Conservation (phyloP, 1,284 basidiomycete genomes). For the Vanrija pseudolonga region DNA sequence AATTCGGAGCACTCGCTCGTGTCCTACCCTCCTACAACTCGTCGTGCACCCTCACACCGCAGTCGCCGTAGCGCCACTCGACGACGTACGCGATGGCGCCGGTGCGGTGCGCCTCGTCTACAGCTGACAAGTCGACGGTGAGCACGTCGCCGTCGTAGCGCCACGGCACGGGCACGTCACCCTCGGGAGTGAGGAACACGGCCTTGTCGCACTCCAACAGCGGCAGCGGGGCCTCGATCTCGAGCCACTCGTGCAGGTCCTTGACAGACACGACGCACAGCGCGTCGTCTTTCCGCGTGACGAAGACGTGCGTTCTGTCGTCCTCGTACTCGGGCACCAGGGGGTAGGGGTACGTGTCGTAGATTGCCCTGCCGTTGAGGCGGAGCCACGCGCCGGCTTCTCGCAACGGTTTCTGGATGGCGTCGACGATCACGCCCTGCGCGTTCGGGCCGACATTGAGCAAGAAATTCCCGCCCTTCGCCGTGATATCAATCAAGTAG, state of each 20-base stretch:
- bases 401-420: slow-evolving; percentile 54
- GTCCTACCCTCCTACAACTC: neutral
- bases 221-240: slow-evolving; percentile 51
- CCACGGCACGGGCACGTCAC: slow-evolving; percentile 8
- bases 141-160: slow-evolving; percentile 1
- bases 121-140: slow-evolving; percentile 15
- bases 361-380: slow-evolving; percentile 56
- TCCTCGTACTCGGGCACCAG: slow-evolving; percentile 32
- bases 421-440: slow-evolving; percentile 55
- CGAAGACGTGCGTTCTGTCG: slow-evolving; percentile 50
- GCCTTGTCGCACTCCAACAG: slow-evolving; percentile 53
- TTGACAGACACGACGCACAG: slow-evolving; percentile 57
- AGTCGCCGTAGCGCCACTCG: slow-evolving; percentile 13
- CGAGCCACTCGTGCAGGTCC: slow-evolving; percentile 40
- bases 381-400: slow-evolving; percentile 56
- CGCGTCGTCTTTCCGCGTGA: slow-evolving; percentile 54
- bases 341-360: slow-evolving; percentile 47
- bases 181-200: slow-evolving; percentile 40
- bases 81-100: slow-evolving; percentile 17
- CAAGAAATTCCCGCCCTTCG: slow-evolving; percentile 48
- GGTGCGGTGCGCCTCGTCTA: slow-evolving; percentile 5
- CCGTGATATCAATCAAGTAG: slow-evolving; percentile 56
- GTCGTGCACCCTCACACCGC: neutral
- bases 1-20: too few relatives aligned
- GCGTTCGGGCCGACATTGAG: slow-evolving; percentile 58